Conservation (phyloP, 306 rosid genomes). For the Cyclanthera cordifolia region DNA sequence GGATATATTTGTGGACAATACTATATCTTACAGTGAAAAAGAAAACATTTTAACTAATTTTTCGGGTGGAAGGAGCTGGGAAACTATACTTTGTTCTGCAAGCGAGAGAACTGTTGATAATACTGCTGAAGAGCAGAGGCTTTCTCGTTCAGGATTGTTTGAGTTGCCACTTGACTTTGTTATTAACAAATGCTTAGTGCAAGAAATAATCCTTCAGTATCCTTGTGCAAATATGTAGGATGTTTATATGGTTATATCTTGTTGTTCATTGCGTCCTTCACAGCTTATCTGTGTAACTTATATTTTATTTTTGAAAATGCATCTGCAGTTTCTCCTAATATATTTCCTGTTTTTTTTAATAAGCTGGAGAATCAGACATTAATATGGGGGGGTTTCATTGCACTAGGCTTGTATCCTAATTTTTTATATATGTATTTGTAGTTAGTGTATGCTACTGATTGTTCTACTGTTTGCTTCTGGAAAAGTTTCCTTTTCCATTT, state of each 20-base stretch:
- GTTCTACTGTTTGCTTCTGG: neutral
- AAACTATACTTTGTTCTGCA: slow-evolving; percentile 52
- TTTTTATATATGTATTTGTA: neutral
- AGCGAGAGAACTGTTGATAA: slow-evolving; percentile 16
- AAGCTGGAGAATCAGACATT: neutral
- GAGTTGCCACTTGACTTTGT: slow-evolving; percentile 80
- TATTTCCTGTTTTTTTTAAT: neutral
- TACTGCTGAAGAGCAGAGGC: slow-evolving; percentile 28
- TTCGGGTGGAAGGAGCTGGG: slow-evolving; percentile 91
- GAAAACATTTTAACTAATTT: slow-evolving; percentile 20
- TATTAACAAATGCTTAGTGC: slow-evolving; percentile 76
- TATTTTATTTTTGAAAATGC: slow-evolving; percentile 5
- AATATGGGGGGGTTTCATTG: neutral
- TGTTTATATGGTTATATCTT: slow-evolving; percentile 6
- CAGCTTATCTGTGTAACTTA: slow-evolving; percentile 13
- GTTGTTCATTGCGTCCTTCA: slow-evolving; percentile 13
- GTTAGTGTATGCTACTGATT: slow-evolving; percentile 1
- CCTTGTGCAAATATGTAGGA: slow-evolving; percentile 32
- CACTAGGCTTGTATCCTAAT: neutral
- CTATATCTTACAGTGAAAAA: slow-evolving; percentile 16
- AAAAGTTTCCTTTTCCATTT: slow-evolving; percentile 3
- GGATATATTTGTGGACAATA: slow-evolving; percentile 24
- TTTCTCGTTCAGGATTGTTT: slow-evolving; percentile 28
- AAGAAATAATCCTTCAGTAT: slow-evolving; percentile 92
- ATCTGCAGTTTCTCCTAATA: neutral